Base-by-base conservation (phyloP, 148 eudicot genomes). In the Camellia granthamiana region DNA sequence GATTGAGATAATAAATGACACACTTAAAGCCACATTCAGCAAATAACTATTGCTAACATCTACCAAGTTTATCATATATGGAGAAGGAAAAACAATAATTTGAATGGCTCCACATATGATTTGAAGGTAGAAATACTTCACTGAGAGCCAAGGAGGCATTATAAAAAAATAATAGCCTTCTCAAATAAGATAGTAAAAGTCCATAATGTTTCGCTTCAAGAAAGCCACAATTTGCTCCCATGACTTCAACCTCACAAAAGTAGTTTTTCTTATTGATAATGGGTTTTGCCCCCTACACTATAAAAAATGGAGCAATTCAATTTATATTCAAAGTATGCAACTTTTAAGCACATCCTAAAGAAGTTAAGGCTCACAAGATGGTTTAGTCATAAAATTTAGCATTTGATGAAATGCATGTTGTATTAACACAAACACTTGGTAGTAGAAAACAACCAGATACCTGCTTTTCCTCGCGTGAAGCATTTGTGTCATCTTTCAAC, bases 381-480 rank as follows among this genome's bases (percentile, higher is more conserved):
- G 47, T 68, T 16, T 78, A 12, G 19, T 78, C 16, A 65, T 18
- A 44, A 44, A 43, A 21, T 58, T 44, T 8, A 9, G 56, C 44
- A 1, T 11, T 21, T 55, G 16, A 38, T 19, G 16, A 38, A 44
- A 52, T 18, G 16, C 42, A 12, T 38, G 66, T 41, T 15, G 55
- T 1, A 30, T 43, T 15, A 74, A 56, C 9, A 67, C 14, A 12
- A 63, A 13, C n/a, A 49, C 65, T 68, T 58, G 23, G 59, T 76
- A 61, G 56, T 68, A 44, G 18, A 21, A 76, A 80, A 41, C 11
- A 72, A 76, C 52, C 71, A 66, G 23, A 65, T 62, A 93, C 97
- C 97, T 86, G 86, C 69, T 96, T 96, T 85, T 96, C 99, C 85
- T 91, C 97, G 13, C 97, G 94, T 69, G 98, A 89, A 77, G 99